Conservation (phyloP, 2,329 filamentous ascomycete species). For the Aureobasidium sp. region DNA sequence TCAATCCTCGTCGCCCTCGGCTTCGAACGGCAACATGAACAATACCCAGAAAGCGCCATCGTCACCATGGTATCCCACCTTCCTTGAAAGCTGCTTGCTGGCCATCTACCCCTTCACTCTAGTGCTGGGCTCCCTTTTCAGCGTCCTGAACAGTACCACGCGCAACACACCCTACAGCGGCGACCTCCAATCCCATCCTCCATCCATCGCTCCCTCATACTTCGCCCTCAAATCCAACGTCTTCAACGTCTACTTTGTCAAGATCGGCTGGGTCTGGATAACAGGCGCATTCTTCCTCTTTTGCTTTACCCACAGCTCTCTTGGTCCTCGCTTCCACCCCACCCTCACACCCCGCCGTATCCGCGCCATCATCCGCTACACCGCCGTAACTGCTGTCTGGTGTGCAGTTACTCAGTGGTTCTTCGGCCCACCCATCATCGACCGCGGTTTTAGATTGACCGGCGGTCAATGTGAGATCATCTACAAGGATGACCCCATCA, state of each 20-base stretch:
- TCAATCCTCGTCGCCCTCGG: not conserved
- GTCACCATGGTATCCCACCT: slow-evolving; percentile 62
- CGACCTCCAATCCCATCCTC: slow-evolving; percentile 56
- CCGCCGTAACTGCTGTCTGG: slow-evolving; percentile 70
- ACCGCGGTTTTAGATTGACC: slow-evolving; percentile 80
- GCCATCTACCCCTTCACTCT: slow-evolving; percentile 70
- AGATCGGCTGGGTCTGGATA: slow-evolving; percentile 90
- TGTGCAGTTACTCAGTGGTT: slow-evolving; percentile 90
- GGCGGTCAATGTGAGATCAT: slow-evolving; percentile 73
- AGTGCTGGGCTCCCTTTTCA: slow-evolving; percentile 74
- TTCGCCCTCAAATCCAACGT: slow-evolving; percentile 92
- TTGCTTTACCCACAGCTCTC: slow-evolving; percentile 58
- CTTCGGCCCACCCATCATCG: slow-evolving; percentile 84
- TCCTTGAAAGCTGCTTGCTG: slow-evolving; percentile 59
- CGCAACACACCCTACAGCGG: slow-evolving; percentile 57
- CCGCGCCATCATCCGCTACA: slow-evolving; percentile 62
- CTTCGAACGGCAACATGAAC: not conserved
- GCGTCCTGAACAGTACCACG: slow-evolving; percentile 69
- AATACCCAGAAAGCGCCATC: not conserved
- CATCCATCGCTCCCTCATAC: slow-evolving; percentile 62
- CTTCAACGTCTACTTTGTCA: slow-evolving; percentile 90
- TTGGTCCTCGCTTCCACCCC: slow-evolving; percentile 37
- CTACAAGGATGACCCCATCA: slow-evolving; percentile 22
- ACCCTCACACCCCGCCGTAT: slow-evolving; percentile 41
- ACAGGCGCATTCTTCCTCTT: slow-evolving; percentile 67